Percentiles rank a stretch among this genome's conserved stretches.
Conservation (phyloP, 768 basidiomycete genomes). For the Rhizopogon sp. region DNA sequence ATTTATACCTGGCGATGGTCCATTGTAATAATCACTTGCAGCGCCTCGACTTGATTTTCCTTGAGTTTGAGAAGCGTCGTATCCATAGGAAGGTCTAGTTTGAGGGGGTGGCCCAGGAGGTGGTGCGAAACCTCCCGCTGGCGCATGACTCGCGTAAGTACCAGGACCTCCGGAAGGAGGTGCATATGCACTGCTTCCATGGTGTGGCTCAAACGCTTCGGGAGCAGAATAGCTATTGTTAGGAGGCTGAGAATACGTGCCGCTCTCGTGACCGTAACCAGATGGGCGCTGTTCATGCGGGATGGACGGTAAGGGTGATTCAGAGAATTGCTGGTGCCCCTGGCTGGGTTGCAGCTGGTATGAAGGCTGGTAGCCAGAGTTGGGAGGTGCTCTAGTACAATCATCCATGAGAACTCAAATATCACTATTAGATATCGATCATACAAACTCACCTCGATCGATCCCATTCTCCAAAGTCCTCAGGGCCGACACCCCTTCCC, state of each 20-base stretch:
- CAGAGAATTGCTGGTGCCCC: neutral
- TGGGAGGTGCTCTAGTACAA: constrained; percentile 6
- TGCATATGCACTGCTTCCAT: neutral
- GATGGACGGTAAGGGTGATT: neutral
- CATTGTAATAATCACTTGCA: constrained; percentile 4
- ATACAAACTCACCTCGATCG: neutral
- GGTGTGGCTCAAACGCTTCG: neutral
- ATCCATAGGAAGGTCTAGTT: neutral
- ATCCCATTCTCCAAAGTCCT: neutral
- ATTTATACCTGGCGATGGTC: neutral
- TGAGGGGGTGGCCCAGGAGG: neutral
- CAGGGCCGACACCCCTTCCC: too few relatives aligned
- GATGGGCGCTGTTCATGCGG: neutral
- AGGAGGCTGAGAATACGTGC: neutral
- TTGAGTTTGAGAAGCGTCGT: neutral
- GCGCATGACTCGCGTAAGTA: neutral
- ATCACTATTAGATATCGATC: neutral
- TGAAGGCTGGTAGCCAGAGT: constrained; percentile 2
- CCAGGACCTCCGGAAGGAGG: constrained; percentile 5
- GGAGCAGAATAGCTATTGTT: neutral
- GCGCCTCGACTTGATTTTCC: neutral
- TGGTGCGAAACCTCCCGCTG: neutral
- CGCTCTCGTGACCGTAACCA: neutral
- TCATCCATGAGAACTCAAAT: neutral
- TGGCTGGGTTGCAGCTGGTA: neutral